Base-by-base conservation (phyloP, 148 eudicot genomes). In the Chenopodium berlandieri region DNA sequence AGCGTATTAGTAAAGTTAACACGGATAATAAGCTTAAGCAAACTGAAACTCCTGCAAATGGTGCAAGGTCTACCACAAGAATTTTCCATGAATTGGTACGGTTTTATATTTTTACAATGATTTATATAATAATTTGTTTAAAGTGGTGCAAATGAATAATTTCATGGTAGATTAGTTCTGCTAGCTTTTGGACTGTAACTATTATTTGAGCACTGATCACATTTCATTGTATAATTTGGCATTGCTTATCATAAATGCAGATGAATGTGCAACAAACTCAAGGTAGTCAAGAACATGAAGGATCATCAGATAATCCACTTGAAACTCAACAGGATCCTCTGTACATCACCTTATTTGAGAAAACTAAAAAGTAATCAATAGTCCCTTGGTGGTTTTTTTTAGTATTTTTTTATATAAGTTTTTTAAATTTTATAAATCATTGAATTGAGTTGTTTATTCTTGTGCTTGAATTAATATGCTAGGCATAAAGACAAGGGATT, bases 41-140 rank as follows among this genome's bases (percentile, higher is more conserved):
- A 20, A 60, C 64, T 60, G 23, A 60, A 60, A 60, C n/a, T 12
- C 56, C 34, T 22, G 25, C 19, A 10, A 73, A 73, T 46, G 75
- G 75, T 46, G 56, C 75, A n/a, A 73, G 44, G 58, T 73, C 58
- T 11, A 73, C 56, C 0, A 19, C 75, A 22, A 73, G 75, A 73
- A 44, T 44, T 22, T 20, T 40, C 48, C 31, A 72, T 44, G 60
- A 73, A 11, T 9, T 60, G 64, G 64, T 60, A 22, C 5, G 23
- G 40, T 37, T 37, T 37, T 37, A 37, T 37, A 37, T 37, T 37
- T 5, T 37, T 37, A 5, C 40, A 37, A 37, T 37, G 40, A 37
- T 37, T 37, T 5, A 37, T 37, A 37, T 37, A 37, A 37, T 37
- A 37, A 37, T 4, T 37, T 37, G 7, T 37, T 37, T 37, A 37